Base-by-base conservation (phyloP, 192 early-diverging fungal species). In the Chytriomyces hyalinus region DNA sequence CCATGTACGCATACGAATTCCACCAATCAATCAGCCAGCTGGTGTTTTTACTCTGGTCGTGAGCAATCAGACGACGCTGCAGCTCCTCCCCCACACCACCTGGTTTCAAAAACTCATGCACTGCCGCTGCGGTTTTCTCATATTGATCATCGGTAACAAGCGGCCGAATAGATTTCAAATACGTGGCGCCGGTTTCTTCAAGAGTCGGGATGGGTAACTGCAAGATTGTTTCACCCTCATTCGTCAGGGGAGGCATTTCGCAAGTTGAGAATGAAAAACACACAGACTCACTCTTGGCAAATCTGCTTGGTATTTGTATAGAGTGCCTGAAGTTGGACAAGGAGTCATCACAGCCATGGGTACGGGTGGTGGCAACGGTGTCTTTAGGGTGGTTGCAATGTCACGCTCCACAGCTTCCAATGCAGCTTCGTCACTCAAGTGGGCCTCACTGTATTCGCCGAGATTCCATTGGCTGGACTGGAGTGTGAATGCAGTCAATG, bases 21-120 rank as follows among this genome's bases (percentile, higher is more conserved):
- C 97, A 99, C 97, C 97, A 99, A 78, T 98, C 95, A 84, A 94
- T 95, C 71, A 97, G 66, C 87, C 96, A 99, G 86, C 94, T 95
- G 49, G 90, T 89, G 50, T 90, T 86, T 49, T 87, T 89, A 44
- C 92, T 89, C 79, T 90, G 86, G 28, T 89, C 92, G 46, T 92
- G 90, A 84, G 91, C 89, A 59, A 93, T 75, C 47, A 98, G 83
- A 71, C 95, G 90, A 76, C 90, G 81, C 85, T 98, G 95, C 45
- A 98, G 88, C 83, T 90, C 86, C 72, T 91, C 84, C 53, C 95
- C 95, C 43, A 89, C 70, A 61, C 93, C 92, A 26, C 90, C 91
- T 8, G 92, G 91, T 73, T 87, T 87, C 7, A 84, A 85, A 82
- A 97, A 98, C 67, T 96, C 93, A 69, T 87, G 73, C 24, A 93